Conservation (phyloP, 192 early-diverging fungal genomes). For the Coemansia sp. region DNA sequence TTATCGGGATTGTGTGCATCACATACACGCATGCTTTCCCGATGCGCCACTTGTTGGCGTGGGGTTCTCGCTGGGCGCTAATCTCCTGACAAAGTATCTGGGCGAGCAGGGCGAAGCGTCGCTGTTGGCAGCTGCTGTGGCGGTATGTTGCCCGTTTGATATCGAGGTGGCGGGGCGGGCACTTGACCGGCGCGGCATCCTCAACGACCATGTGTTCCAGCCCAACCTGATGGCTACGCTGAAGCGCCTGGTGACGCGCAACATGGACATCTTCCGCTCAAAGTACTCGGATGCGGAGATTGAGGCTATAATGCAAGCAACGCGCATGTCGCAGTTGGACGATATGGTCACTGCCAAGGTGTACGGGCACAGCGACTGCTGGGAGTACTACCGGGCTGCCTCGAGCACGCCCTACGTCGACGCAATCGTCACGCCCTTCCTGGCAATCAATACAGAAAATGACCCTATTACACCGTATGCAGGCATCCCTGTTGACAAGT, state of each 20-base stretch:
- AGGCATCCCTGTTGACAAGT: slow-evolving; percentile 73
- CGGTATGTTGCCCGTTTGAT: slow-evolving; percentile 84
- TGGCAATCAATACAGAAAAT: slow-evolving; percentile 80
- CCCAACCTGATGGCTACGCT: slow-evolving; percentile 59
- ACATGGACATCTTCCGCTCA: slow-evolving; percentile 47
- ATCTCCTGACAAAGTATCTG: slow-evolving; percentile 85
- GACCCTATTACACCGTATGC: slow-evolving; percentile 76
- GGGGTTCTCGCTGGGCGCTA: slow-evolving; percentile 89
- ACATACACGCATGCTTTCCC: slow-evolving; percentile 51
- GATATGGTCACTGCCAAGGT: slow-evolving; percentile 64
- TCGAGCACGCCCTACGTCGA: slow-evolving; percentile 59
- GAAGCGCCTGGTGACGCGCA: slow-evolving; percentile 45
- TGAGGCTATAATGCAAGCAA: slow-evolving; percentile 57
- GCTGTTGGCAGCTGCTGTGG: slow-evolving; percentile 69
- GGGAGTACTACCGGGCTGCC: slow-evolving; percentile 74
- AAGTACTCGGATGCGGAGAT: slow-evolving; percentile 43
- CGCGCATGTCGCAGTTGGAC: slow-evolving; percentile 78
- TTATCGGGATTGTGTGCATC: slow-evolving; percentile 14
- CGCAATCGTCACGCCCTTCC: slow-evolving; percentile 67
- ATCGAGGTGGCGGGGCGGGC: slow-evolving; percentile 50
- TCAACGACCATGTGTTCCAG: slow-evolving; percentile 62
- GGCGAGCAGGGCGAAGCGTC: slow-evolving; percentile 74
- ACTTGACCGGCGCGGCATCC: slow-evolving; percentile 50
- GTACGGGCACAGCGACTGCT: slow-evolving; percentile 76
- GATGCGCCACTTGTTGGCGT: slow-evolving; percentile 65